Conservation (phyloP, 352 stramenopile species). For the Phytophthora citrophthora region DNA sequence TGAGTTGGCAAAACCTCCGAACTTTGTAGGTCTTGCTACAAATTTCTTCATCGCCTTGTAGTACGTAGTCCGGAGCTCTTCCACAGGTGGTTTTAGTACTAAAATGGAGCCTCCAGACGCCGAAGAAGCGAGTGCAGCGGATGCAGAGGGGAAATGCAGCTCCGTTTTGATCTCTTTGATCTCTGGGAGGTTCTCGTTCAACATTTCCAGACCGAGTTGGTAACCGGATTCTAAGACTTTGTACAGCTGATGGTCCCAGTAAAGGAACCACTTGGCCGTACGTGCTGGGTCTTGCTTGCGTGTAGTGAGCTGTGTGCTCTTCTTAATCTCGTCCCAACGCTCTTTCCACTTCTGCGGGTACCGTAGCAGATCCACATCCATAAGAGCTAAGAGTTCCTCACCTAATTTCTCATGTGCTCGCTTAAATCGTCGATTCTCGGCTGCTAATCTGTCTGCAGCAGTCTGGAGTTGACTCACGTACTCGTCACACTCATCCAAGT, state of each 20-base stretch:
- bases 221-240: conserved; percentile 95
- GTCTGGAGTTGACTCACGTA: conserved; percentile 94
- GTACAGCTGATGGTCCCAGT: conserved; percentile 96
- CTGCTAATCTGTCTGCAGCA: conserved; percentile 85
- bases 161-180: conserved; percentile 89
- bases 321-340: conserved; percentile 85
- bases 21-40: conserved; percentile 89
- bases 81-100: conserved; percentile 90
- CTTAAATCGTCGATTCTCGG: conserved; percentile 92
- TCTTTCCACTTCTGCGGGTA: conserved; percentile 90
- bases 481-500: conserved; percentile 91
- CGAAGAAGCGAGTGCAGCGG: conserved; percentile 5
- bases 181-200: conserved; percentile 94
- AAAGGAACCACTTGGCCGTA: conserved; percentile 91
- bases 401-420: conserved; percentile 87
- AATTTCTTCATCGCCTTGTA: conserved; percentile 97
- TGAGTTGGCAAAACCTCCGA: conserved; percentile 89
- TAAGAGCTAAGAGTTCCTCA: conserved; percentile 81
- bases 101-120: conserved; percentile 43
- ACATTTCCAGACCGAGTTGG: conserved; percentile 92
- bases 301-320: conserved; percentile 63
- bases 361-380: conserved; percentile 92
- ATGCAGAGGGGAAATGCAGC: conserved; percentile 60
- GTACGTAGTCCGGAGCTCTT: conserved; percentile 94
- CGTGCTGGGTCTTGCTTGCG: conserved; percentile 83